These are phyloP conservation scores for Eudorina sp. DNA, from an alignment of 139 green algal genomes.

Conservation along the genomic window DNA sequence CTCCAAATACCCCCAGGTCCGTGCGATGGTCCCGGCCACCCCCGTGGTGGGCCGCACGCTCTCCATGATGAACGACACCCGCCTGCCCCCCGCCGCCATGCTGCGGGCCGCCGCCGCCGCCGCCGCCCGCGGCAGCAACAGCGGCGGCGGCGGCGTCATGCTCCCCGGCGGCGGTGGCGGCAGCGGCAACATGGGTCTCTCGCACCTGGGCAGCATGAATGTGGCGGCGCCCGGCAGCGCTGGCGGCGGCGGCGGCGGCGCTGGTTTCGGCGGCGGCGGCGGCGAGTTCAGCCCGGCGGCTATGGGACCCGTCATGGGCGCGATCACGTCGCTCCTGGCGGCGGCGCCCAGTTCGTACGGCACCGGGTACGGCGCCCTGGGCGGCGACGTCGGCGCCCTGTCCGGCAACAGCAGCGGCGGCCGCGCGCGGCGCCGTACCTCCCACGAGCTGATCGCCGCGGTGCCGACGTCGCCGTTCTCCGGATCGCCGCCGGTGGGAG, in stretches of 20 bases:
- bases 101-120: not conserved
- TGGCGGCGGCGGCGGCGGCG: not conserved
- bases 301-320: constrained; percentile 7
- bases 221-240: not conserved
- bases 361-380: not conserved
- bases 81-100: not conserved
- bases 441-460: not conserved
- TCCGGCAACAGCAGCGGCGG: not conserved
- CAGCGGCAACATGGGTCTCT: not conserved
- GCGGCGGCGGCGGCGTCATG: not conserved
- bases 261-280: not conserved
- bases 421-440: not conserved
- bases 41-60: constrained; percentile 51
- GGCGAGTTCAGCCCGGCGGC: not conserved
- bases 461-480: not conserved
- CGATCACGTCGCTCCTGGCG: constrained; percentile 26
- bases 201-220: not conserved
- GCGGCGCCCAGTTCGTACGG: not conserved
- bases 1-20: constrained; percentile 25
- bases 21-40: constrained; percentile 49
- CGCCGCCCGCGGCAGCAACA: not conserved
- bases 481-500: not conserved
- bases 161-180: not conserved
- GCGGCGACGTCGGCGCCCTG: not conserved
- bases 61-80: constrained; percentile 43